Evolutionary conservation across 2,329 filamentous ascomycete species (phyloP).

Genomic region (Botrytis hyacinthi): DNA sequence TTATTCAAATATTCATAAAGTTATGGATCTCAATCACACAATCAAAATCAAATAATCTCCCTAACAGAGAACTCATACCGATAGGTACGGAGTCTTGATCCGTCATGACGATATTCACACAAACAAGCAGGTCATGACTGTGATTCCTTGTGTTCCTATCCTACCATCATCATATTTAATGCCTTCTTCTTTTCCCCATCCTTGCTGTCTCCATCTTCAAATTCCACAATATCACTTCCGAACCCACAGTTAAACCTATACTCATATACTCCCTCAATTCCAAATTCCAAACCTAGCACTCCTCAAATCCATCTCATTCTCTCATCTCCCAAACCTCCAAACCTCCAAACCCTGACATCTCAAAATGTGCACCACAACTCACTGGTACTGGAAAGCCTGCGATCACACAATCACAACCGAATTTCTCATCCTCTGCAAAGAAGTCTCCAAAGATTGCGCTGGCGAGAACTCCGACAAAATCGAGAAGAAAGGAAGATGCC

Average conservation of each 20-base stretch:
- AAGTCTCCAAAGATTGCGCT: background rate
- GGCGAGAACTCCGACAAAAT: background rate
- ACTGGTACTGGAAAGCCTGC: background rate
- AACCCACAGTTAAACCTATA: background rate
- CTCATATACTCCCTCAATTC: background rate
- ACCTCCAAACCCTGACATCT: background rate
- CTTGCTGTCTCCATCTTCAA: background rate
- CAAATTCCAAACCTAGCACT: background rate
- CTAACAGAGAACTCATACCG: too few species aligned
- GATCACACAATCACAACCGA: background rate
- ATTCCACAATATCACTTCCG: background rate
- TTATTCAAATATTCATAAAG: background rate
- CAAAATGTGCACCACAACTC: background rate
- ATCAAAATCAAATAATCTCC: background rate
- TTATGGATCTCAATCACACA: background rate
- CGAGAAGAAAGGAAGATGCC: constrained; percentile 4
- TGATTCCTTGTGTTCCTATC: background rate
- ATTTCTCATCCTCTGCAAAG: background rate
- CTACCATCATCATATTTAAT: background rate
- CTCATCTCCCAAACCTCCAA: background rate
- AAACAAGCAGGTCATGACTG: background rate
- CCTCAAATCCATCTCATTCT: too few species aligned
- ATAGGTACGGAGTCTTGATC: background rate
- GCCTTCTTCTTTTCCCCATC: background rate
- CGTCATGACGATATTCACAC: background rate